These are phyloP conservation scores for Rhodotorula graminis DNA, from an alignment of 768 basidiomycete genomes.

Conservation along the genomic window DNA sequence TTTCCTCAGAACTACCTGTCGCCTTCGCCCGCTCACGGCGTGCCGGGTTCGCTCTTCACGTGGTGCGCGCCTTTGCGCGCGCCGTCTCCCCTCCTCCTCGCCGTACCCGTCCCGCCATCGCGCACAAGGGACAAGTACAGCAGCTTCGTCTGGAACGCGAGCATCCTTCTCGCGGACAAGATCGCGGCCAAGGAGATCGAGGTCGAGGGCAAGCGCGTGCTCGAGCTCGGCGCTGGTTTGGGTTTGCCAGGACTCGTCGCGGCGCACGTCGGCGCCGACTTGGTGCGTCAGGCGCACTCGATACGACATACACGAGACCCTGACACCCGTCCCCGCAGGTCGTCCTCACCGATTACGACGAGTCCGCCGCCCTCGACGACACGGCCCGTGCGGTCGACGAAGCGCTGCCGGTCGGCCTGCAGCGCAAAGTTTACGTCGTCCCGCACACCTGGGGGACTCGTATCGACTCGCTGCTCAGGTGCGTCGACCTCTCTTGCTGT, in stretches of 20 bases:
- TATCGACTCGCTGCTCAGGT: not conserved
- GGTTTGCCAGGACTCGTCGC: slow-evolving; percentile 17
- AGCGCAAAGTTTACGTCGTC: not conserved
- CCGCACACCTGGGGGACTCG: slow-evolving; percentile 8
- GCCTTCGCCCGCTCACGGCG: slow-evolving; percentile 4
- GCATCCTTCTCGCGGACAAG: slow-evolving; percentile 13
- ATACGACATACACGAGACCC: no score
- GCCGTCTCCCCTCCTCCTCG: not conserved
- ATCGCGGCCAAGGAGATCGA: slow-evolving; percentile 7
- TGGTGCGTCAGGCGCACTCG: not conserved
- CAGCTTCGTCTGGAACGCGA: slow-evolving; percentile 11
- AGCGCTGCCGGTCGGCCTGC: not conserved
- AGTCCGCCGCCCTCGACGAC: slow-evolving; percentile 2
- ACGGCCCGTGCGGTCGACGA: not conserved
- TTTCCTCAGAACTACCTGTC: slow-evolving; percentile 14
- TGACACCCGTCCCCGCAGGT: not conserved
- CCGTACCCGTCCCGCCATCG: not conserved
- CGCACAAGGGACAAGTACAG: not conserved
- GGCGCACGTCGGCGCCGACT: slow-evolving; percentile 6
- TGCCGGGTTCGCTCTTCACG: slow-evolving; percentile 7
- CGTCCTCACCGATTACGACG: slow-evolving; percentile 22
- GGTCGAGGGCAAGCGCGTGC: slow-evolving; percentile 16
- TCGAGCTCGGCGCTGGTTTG: slow-evolving; percentile 22
- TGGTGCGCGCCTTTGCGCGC: slow-evolving; percentile 13
- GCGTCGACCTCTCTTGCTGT: not conserved